phyloP scores from a whole-genome alignment of 768 basidiomycete species.

The Termitomyces bulborhizus region DNA sequence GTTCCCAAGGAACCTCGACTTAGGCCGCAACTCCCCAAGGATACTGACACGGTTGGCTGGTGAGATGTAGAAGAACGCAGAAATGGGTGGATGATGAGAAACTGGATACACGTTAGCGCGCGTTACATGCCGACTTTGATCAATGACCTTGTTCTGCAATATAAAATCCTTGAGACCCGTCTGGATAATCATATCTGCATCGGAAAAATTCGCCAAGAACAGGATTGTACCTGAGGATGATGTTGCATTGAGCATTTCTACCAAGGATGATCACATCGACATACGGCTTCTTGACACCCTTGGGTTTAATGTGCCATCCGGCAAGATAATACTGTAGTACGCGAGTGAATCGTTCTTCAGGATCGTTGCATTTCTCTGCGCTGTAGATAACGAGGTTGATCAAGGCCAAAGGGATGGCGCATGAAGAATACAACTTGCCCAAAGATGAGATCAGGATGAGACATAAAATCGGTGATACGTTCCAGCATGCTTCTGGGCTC shows the following conservation, averaged over 20 bases:
- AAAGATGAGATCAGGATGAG: slow-evolving; percentile 96
- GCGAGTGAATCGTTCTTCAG: slow-evolving; percentile 86
- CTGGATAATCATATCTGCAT: slow-evolving; percentile 87
- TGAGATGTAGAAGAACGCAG: slow-evolving; percentile 93
- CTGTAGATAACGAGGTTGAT: slow-evolving; percentile 30
- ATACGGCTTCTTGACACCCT: slow-evolving; percentile 98
- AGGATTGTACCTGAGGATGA: slow-evolving; percentile 76
- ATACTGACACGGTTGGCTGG: slow-evolving; percentile 85
- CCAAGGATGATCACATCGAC: slow-evolving; percentile 21
- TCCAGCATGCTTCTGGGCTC: slow-evolving; percentile 98
- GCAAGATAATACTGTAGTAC: slow-evolving; percentile 93
- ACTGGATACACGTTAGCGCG: slow-evolving; percentile 39
- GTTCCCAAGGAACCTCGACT: slow-evolving; percentile 95
- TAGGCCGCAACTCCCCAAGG: slow-evolving; percentile 90
- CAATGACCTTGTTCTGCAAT: slow-evolving; percentile 84
- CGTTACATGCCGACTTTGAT: background rate
- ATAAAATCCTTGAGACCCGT: slow-evolving; percentile 90
- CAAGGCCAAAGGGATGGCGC: background rate
- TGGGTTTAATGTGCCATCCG: slow-evolving; percentile 99
- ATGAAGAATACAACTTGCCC: slow-evolving; percentile 48
- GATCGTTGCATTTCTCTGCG: slow-evolving; percentile 70
- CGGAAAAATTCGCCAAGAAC: slow-evolving; percentile 97
- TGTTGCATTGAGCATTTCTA: slow-evolving; percentile 3
- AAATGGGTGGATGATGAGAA: slow-evolving; percentile 92
- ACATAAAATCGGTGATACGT: slow-evolving; percentile 98